phyloP scores from a whole-genome alignment of 805 yeast species.

The Lipomyces spencermartinsiae region DNA sequence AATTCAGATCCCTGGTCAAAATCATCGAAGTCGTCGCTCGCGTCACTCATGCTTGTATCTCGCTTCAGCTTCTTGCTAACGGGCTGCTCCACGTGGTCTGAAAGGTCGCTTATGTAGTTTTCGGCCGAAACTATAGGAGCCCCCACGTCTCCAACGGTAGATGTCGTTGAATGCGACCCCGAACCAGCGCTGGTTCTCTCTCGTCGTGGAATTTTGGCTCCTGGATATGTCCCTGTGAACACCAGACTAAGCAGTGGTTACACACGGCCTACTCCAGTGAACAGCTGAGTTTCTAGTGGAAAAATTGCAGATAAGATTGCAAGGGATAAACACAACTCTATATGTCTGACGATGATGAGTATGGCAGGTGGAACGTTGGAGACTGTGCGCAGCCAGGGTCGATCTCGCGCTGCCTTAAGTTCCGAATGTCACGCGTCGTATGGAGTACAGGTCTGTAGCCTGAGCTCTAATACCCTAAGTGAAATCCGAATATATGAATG shows the following conservation, averaged over 20 bases:
- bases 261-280: slow-evolving; percentile 1
- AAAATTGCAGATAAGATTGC: background rate
- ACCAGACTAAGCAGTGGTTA: slow-evolving; percentile 1
- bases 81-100: slow-evolving; percentile 3
- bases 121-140: background rate
- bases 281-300: background rate
- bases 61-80: slow-evolving; percentile 9
- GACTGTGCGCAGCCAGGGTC: background rate
- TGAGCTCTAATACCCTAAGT: background rate
- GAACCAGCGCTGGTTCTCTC: background rate
- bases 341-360: background rate
- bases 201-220: slow-evolving; percentile 3
- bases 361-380: background rate
- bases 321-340: background rate
- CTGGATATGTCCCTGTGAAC: slow-evolving; percentile 1
- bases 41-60: slow-evolving; percentile 27
- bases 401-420: background rate
- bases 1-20: slow-evolving; percentile 34
- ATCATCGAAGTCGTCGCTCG: slow-evolving; percentile 34
- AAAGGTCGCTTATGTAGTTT: background rate
- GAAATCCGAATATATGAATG: background rate
- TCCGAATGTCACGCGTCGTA: background rate
- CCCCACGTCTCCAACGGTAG: slow-evolving; percentile 1
- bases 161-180: background rate
- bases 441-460: background rate